Evolutionary conservation across 345 rosid genomes (phyloP).

Genomic region (Erodium maritimum): DNA sequence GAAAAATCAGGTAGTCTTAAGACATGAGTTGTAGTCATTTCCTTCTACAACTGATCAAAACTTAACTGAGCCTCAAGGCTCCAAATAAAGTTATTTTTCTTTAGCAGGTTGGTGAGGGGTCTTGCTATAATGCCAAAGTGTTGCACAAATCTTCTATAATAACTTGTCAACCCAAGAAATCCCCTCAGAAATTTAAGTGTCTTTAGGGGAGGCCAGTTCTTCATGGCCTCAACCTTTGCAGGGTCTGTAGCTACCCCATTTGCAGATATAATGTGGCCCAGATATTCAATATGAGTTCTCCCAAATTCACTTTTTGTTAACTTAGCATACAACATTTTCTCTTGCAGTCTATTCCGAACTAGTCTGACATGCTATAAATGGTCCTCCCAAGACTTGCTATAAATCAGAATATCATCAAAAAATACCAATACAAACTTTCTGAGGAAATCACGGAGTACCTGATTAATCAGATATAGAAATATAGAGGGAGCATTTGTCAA

Average conservation of each 20-base stretch:
- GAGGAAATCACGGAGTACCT: not conserved
- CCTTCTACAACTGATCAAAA: not conserved
- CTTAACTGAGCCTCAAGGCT: not conserved
- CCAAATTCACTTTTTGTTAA: not conserved
- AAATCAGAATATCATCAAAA: not conserved
- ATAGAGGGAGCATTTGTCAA: too few species aligned
- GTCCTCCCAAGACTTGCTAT: not conserved
- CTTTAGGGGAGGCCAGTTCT: not conserved
- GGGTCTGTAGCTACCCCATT: conserved; percentile 1
- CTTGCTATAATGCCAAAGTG: not conserved
- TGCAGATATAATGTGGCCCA: not conserved
- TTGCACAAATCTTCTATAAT: not conserved
- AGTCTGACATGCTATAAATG: not conserved
- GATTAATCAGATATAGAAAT: not conserved
- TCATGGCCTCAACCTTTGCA: not conserved
- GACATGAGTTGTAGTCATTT: not conserved
- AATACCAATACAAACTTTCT: not conserved
- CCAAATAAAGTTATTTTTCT: conserved; percentile 2
- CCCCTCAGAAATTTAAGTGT: too few species aligned
- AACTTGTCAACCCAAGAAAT: not conserved
- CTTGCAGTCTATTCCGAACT: not conserved
- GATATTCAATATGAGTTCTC: too few species aligned
- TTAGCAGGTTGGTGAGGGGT: not conserved
- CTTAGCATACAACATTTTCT: not conserved
- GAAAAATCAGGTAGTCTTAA: conserved; percentile 2